Evolutionary conservation across 129 eudicot genomes (phyloP).

Genomic region (Lactuca sativa): DNA sequence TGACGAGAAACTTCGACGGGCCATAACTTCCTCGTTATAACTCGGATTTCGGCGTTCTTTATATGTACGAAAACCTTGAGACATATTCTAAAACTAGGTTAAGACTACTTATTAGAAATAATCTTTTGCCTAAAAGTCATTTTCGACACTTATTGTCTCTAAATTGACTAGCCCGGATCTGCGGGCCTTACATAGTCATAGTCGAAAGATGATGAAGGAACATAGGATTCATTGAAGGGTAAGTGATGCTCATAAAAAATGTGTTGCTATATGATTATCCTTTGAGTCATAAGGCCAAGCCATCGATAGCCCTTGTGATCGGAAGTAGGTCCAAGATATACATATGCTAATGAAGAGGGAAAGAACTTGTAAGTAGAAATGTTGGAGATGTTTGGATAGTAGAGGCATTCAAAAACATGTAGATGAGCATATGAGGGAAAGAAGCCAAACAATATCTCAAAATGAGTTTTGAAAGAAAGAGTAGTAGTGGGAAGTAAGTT

Average conservation of each 20-base stretch:
- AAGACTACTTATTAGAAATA: no score
- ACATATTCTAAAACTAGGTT: no score
- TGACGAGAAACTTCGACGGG: no score
- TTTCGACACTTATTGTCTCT: no score
- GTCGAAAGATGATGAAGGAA: not conserved
- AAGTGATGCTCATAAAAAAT: not conserved
- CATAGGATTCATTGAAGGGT: not conserved
- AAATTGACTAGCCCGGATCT: no score
- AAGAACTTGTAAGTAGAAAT: not conserved
- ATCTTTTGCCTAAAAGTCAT: no score
- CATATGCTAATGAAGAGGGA: not conserved
- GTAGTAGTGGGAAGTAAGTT: not conserved
- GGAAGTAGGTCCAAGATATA: not conserved
- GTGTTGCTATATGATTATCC: not conserved
- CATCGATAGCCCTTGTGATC: not conserved
- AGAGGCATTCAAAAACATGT: not conserved
- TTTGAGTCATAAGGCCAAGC: not conserved
- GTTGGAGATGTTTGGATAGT: not conserved
- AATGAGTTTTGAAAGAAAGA: not conserved
- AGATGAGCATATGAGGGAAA: no score
- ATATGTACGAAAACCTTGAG: no score
- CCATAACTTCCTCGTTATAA: no score
- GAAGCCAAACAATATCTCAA: not conserved
- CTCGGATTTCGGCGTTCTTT: no score
- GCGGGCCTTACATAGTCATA: no score